These are phyloP conservation scores for Verbena officinalis DNA, from an alignment of 257 asterid genomes.

Conservation along the genomic window DNA sequence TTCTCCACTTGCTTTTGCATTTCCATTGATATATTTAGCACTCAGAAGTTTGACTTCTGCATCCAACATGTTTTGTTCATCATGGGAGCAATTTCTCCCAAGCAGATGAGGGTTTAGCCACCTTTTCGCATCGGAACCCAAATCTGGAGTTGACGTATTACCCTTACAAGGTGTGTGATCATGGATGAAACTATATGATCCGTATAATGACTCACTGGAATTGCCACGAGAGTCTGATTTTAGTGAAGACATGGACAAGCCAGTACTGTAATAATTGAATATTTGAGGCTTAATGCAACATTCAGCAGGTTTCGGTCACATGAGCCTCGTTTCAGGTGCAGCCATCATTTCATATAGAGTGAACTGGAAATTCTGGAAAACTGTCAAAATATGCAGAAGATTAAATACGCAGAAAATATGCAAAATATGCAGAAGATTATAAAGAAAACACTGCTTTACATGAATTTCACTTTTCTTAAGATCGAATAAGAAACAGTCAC, in stretches of 20 bases:
- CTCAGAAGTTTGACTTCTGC: constrained; percentile 35
- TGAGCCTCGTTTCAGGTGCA: constrained; percentile 26
- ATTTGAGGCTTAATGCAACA: constrained; percentile 1
- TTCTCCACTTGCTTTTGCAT: constrained; percentile 36
- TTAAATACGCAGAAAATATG: neutral
- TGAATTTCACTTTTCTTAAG: constrained; percentile 19
- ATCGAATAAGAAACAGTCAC: neutral
- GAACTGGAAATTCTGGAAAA: constrained; percentile 14
- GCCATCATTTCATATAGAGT: constrained; percentile 21
- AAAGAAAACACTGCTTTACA: constrained; percentile 11
- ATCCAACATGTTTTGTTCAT: constrained; percentile 32
- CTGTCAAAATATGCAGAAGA: neutral
- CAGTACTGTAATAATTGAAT: constrained; percentile 11
- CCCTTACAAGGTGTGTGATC: constrained; percentile 32
- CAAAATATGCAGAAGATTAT: neutral
- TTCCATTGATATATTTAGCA: constrained; percentile 29
- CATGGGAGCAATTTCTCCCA: constrained; percentile 33
- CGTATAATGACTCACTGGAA: constrained; percentile 41
- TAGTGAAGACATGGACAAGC: constrained; percentile 47
- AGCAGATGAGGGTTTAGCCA: constrained; percentile 33
- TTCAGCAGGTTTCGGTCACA: constrained; percentile 7
- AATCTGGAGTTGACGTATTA: constrained; percentile 34
- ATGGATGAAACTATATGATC: constrained; percentile 34
- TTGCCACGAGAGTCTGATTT: constrained; percentile 37
- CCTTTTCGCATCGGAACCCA: constrained; percentile 33